These are phyloP conservation scores for Phytopythium boreale DNA, from an alignment of 352 stramenopile genomes.

Conservation along the genomic window DNA sequence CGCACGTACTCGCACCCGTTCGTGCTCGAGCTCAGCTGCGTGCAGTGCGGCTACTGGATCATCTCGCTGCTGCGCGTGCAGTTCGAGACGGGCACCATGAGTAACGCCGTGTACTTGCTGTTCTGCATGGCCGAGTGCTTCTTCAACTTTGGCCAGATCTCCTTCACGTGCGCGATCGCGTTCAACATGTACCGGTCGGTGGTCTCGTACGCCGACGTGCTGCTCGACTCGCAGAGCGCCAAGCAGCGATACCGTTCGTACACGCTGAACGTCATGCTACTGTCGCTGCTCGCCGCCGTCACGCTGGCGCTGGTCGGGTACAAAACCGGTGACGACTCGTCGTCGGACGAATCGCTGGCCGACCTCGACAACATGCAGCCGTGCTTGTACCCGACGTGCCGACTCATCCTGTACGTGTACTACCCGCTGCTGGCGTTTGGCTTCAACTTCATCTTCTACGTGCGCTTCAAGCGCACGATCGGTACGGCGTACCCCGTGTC, in stretches of 20 bases:
- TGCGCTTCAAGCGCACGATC: slow-evolving; percentile 74
- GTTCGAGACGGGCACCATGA: slow-evolving; percentile 38
- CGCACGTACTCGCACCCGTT: slow-evolving; percentile 71
- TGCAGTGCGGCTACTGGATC: slow-evolving; percentile 74
- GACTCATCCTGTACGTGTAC: slow-evolving; percentile 75
- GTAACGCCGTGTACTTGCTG: slow-evolving; percentile 45
- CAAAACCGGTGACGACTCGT: slow-evolving; percentile 26
- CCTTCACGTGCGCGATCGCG: slow-evolving; percentile 71
- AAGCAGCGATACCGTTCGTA: slow-evolving; percentile 58
- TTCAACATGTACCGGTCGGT: slow-evolving; percentile 83
- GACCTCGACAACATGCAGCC: slow-evolving; percentile 47
- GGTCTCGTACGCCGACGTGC: slow-evolving; percentile 69
- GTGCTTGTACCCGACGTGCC: slow-evolving; percentile 64
- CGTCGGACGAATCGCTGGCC: slow-evolving; percentile 27
- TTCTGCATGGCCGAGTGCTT: slow-evolving; percentile 76
- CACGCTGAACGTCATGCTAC: slow-evolving; percentile 63
- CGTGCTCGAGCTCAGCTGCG: slow-evolving; percentile 60
- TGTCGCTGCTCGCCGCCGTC: slow-evolving; percentile 56
- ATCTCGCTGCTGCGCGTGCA: slow-evolving; percentile 61
- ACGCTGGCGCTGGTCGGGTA: slow-evolving; percentile 57
- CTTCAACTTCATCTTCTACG: slow-evolving; percentile 79
- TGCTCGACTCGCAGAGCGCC: slow-evolving; percentile 63
- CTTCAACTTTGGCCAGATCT: slow-evolving; percentile 79
- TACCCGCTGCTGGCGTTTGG: slow-evolving; percentile 68
- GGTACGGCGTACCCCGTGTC: slow-evolving; percentile 69